These are phyloP conservation scores for Epichloe hybrida DNA, from an alignment of 2,329 filamentous ascomycete species.

Conservation along the genomic window DNA sequence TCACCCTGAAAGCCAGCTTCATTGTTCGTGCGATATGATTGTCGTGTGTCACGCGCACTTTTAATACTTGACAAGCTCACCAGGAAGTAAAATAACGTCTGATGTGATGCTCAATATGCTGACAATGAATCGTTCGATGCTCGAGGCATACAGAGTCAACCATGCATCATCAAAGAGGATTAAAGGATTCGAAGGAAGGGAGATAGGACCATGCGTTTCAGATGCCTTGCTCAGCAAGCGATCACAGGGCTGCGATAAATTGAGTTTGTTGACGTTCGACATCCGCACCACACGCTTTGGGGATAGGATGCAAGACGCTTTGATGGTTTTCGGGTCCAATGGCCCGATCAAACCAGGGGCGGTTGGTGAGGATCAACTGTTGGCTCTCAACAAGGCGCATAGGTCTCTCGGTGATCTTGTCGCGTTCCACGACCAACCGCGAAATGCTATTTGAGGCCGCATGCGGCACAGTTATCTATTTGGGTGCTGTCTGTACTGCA, in stretches of 20 bases:
- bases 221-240: conserved; percentile 5
- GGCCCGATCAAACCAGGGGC: conserved; percentile 7
- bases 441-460: conserved; percentile 9
- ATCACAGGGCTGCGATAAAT: background rate
- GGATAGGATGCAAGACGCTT: conserved; percentile 2
- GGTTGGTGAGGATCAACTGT: conserved; percentile 6
- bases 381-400: conserved; percentile 6
- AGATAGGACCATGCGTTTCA: conserved; percentile 2
- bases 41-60: background rate
- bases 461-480: conserved; percentile 7
- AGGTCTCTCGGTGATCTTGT: conserved; percentile 7
- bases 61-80: background rate
- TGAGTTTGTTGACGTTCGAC: background rate
- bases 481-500: background rate
- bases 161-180: conserved; percentile 2
- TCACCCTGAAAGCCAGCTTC: background rate
- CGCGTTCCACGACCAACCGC: conserved; percentile 5
- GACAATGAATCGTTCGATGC: background rate
- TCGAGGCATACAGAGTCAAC: background rate
- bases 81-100: background rate
- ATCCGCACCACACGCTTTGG: conserved; percentile 1
- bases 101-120: background rate
- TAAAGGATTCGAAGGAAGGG: background rate
- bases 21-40: background rate
- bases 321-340: conserved; percentile 3